These are phyloP conservation scores for Ophiostoma tasmaniense DNA, from an alignment of 2,329 filamentous ascomycete species.

Conservation along the genomic window DNA sequence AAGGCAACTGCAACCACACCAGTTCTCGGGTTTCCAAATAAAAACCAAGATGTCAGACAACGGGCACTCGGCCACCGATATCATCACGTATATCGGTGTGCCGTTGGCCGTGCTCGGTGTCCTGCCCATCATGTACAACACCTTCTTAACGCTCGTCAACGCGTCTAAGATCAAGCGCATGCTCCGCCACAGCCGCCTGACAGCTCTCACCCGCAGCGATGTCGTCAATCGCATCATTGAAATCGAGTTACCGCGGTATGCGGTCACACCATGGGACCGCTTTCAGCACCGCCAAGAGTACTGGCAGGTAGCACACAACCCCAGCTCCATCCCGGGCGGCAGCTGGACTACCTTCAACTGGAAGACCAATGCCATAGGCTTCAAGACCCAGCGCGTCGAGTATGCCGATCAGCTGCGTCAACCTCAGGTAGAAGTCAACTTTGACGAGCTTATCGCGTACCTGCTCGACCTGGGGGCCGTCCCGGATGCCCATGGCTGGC, in stretches of 20 bases:
- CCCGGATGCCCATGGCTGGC: slow-evolving; percentile 51
- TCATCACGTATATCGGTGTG: slow-evolving; percentile 31
- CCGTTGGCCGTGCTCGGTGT: slow-evolving; percentile 35
- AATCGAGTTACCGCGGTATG: slow-evolving; percentile 56
- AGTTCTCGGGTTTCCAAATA: neutral
- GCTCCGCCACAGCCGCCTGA: slow-evolving; percentile 47
- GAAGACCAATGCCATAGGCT: slow-evolving; percentile 53
- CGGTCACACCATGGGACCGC: slow-evolving; percentile 52
- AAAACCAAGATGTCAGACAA: slow-evolving; percentile 17
- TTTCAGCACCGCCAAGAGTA: slow-evolving; percentile 46
- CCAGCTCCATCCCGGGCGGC: slow-evolving; percentile 49
- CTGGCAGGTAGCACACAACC: slow-evolving; percentile 46
- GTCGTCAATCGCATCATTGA: slow-evolving; percentile 59
- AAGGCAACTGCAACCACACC: neutral
- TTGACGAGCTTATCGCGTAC: slow-evolving; percentile 54
- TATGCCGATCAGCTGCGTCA: slow-evolving; percentile 50
- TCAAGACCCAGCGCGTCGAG: slow-evolving; percentile 54
- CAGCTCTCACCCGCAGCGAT: slow-evolving; percentile 53
- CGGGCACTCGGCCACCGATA: slow-evolving; percentile 24
- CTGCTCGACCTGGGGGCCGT: slow-evolving; percentile 55
- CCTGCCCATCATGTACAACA: slow-evolving; percentile 59
- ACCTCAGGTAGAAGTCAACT: slow-evolving; percentile 44
- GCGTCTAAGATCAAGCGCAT: slow-evolving; percentile 52
- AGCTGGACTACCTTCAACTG: slow-evolving; percentile 60
- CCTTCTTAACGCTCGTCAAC: slow-evolving; percentile 49